A percentile compares a stretch with the other conserved stretches of the same genome.
Evolutionary conservation across 352 stramenopile species (phyloP).

Genomic region (Elongisporangium senticosum): DNA sequence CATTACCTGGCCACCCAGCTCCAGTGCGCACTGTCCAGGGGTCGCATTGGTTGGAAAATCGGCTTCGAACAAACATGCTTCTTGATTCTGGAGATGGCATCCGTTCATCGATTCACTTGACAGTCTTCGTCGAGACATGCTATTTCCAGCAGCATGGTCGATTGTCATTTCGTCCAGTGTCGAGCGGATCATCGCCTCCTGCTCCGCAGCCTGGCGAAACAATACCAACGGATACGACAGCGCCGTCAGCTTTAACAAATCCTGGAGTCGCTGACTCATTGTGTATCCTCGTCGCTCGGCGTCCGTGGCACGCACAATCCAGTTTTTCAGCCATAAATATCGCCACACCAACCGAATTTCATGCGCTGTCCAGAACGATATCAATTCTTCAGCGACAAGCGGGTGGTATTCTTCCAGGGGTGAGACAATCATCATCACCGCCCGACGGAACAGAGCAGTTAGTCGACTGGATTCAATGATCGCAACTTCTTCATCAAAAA

Average conservation of each 20-base stretch:
- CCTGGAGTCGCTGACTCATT: conserved; percentile 55
- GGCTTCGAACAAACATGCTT: conserved; percentile 33
- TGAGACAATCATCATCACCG: conserved; percentile 77
- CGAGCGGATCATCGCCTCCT: conserved; percentile 61
- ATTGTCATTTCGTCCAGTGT: conserved; percentile 52
- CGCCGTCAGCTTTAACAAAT: conserved; percentile 65
- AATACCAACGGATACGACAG: conserved; percentile 61
- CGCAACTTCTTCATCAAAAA: conserved; percentile 62
- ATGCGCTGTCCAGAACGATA: conserved; percentile 67
- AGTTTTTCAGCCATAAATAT: conserved; percentile 82
- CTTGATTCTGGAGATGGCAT: conserved; percentile 21
- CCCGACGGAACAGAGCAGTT: conserved; percentile 68
- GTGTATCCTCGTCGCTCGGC: conserved; percentile 64
- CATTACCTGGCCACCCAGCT: conserved; percentile 61
- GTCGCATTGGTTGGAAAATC: conserved; percentile 70
- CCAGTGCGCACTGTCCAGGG: conserved; percentile 58
- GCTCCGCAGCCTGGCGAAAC: conserved; percentile 70
- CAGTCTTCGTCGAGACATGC: neutral
- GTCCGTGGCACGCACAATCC: conserved; percentile 75
- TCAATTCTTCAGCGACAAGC: conserved; percentile 74
- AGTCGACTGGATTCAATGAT: conserved; percentile 52
- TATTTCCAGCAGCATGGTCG: neutral
- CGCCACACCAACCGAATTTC: conserved; percentile 80
- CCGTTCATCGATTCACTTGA: neutral
- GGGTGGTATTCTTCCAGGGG: conserved; percentile 70